Conservation (phyloP, 2,329 filamentous ascomycete genomes). For the Aspergillus pseudoviridinutans region DNA sequence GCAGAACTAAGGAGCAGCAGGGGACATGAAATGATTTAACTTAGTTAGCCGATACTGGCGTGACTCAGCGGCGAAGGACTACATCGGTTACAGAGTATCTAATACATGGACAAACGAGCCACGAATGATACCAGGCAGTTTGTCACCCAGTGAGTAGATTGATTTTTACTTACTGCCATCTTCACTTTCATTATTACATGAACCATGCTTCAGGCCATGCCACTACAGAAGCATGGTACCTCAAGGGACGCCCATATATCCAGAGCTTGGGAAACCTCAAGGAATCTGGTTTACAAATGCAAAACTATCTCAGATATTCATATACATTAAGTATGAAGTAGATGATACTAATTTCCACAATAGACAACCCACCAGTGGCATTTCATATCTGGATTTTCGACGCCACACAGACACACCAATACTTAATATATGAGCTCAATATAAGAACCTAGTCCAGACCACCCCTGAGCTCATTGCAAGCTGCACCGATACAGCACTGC, state of each 20-base stretch:
- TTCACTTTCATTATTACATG: too few species aligned
- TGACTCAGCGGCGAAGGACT: neutral
- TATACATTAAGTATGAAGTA: neutral
- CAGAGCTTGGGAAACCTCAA: too few species aligned
- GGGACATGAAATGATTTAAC: too few species aligned
- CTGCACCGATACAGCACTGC: neutral
- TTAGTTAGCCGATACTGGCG: neutral
- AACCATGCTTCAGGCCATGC: too few species aligned
- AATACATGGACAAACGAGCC: neutral
- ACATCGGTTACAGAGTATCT: neutral
- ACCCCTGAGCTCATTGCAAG: neutral
- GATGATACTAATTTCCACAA: neutral
- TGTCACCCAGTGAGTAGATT: neutral
- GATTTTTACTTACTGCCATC: neutral
- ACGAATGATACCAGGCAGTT: neutral
- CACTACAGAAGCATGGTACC: too few species aligned
- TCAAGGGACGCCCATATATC: too few species aligned
- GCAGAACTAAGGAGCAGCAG: neutral
- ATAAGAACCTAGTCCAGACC: neutral
- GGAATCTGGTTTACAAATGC: too few species aligned
- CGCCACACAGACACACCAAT: neutral
- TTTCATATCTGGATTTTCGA: neutral
- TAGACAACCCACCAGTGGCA: neutral
- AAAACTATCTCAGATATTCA: neutral
- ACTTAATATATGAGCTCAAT: neutral